These are phyloP conservation scores for Ogataea ganodermae DNA, from an alignment of 805 yeast genomes.

Conservation along the genomic window DNA sequence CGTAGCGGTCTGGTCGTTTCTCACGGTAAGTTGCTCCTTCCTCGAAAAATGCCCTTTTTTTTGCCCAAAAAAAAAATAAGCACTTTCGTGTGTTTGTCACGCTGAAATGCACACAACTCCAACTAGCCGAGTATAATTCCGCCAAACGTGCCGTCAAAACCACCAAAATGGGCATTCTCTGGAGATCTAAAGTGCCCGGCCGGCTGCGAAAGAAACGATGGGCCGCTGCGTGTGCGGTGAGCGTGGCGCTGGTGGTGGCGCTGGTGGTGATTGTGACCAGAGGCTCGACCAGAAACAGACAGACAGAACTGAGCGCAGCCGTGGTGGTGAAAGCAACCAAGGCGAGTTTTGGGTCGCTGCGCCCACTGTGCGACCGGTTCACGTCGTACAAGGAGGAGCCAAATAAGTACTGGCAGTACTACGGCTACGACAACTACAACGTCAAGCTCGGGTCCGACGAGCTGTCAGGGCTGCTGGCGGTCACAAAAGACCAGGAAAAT, in stretches of 20 bases:
- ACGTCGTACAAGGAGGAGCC: conserved; percentile 26
- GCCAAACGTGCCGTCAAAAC: neutral
- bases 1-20: too few species aligned
- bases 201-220: conserved; percentile 12
- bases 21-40: too few species aligned
- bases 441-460: conserved; percentile 22
- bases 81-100: neutral
- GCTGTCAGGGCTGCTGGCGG: conserved; percentile 24
- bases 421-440: conserved; percentile 32
- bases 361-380: conserved; percentile 30
- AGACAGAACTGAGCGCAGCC: conserved; percentile 17
- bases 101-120: neutral
- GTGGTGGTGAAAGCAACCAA: conserved; percentile 19
- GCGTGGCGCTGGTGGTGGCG: conserved; percentile 5
- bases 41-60: neutral
- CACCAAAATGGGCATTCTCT: neutral
- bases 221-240: conserved; percentile 5
- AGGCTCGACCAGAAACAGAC: conserved; percentile 17
- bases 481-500: conserved; percentile 26
- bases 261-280: conserved; percentile 5
- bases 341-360: conserved; percentile 11
- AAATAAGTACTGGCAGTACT: conserved; percentile 33
- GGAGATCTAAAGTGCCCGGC: conserved; percentile 8
- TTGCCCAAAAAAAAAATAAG: neutral
- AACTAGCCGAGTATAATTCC: neutral